Base-by-base conservation (phyloP, 164 flowering plant genomes). In the Berberis vulgaris region DNA sequence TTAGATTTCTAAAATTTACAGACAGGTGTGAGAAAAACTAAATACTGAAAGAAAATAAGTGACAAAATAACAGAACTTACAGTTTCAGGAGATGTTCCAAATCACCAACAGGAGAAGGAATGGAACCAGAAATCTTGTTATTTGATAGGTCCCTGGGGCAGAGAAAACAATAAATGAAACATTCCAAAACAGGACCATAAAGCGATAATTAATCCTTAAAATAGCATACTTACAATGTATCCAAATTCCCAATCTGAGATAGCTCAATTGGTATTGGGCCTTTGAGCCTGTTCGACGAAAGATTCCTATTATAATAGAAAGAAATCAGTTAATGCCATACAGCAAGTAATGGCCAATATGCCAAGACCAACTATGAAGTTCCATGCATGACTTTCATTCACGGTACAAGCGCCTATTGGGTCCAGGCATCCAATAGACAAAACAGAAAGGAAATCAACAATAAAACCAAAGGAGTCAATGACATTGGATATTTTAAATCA, bases 51-150 rank as follows among this genome's bases (percentile, higher is more conserved):
- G 62, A 61, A 56, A n/a, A 3, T 52, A 5, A 12, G 65, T 46
- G 6, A 68, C 41, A 10, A 44, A 55, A n/a, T 45, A 9, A 5
- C 13, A 43, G 13, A 42, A 81, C 94, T 84, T 67, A 94, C 99
- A 94, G 76, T 76, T 84, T 94, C 10, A 91, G 76, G 61, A 94
- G 96, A 77, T 94, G 99, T 58, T 94, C 99, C 82, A 94, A 75
- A 64, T 91, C 96, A 65, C 99, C 99, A 67, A 94, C 70, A 2
- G 99, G 77, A 61, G 85, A 73, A 57, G 98, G 97, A 63, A 94
- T 86, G 40, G 80, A 40, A 41, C 98, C 98, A 71, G 72, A 80
- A 43, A 94, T 79, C 65, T 66, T 79, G 73, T 94, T 94, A 58
- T 79, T 72, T 7, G 98, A 94, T 47, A 94, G 70, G 69, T 94